These are phyloP conservation scores for Torulaspora delbrueckii DNA, from an alignment of 805 yeast genomes.

Conservation along the genomic window DNA sequence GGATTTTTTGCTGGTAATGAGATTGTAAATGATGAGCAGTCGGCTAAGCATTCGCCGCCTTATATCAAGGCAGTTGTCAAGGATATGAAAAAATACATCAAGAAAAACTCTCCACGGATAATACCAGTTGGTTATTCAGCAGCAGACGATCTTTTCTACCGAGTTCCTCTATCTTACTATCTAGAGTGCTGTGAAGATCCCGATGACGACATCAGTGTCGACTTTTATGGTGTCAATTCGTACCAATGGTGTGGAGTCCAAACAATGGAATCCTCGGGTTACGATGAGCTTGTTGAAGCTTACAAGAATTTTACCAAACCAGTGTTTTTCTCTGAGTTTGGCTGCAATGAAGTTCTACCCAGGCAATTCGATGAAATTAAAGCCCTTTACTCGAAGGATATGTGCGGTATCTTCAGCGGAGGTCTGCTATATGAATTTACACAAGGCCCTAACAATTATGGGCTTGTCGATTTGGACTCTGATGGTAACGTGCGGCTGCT, in stretches of 20 bases:
- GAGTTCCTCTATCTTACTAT: conserved; percentile 73
- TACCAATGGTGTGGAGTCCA: conserved; percentile 97
- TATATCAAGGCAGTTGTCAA: conserved; percentile 74
- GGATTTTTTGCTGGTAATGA: conserved; percentile 94
- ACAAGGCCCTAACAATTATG: conserved; percentile 75
- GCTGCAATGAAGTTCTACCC: conserved; percentile 80
- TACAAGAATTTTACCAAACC: conserved; percentile 69
- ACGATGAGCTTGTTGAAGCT: conserved; percentile 61
- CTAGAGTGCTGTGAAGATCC: conserved; percentile 63
- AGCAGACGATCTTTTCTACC: conserved; percentile 80
- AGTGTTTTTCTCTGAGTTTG: conserved; percentile 84
- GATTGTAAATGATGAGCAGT: conserved; percentile 70
- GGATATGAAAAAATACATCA: conserved; percentile 73
- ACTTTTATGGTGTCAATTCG: conserved; percentile 90
- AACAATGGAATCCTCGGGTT: conserved; percentile 76
- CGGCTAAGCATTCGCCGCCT: conserved; percentile 63
- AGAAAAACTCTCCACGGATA: conserved; percentile 50
- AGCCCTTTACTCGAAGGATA: conserved; percentile 61
- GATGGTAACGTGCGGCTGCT: conserved; percentile 40
- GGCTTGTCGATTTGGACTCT: conserved; percentile 53
- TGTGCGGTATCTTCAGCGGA: conserved; percentile 77
- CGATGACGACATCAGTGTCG: conserved; percentile 51
- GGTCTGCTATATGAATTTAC: conserved; percentile 80
- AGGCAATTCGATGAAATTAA: conserved; percentile 72
- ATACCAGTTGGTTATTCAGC: conserved; percentile 96